Evolutionary conservation across 805 yeast genomes (phyloP), one percentile per base, ranked within the genome.

Genomic region (Ogataea methanolica): DNA sequence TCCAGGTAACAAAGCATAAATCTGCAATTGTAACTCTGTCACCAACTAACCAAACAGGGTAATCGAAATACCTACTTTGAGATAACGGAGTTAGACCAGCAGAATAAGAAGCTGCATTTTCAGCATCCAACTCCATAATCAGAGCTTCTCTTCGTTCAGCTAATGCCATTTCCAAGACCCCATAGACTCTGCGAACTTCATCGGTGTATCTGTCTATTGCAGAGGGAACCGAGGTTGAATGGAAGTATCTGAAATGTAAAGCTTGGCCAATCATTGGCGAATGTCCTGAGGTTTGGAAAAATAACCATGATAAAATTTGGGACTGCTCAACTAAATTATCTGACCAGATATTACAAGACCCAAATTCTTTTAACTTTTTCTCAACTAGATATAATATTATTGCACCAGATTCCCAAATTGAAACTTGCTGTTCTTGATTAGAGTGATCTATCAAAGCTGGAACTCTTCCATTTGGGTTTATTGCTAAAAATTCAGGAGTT

Each of bases 241-340:
- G 97, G 74, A 91, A 89, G 65, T 88, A 89, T 60, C 91, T 77
- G 71, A 91, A 92, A 70, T 92, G 97, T 57, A 92, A 75, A 8
- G 97, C 97, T 68, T 91, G 97, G 17, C 97, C 97, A 58, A 91
- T 87, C 96, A 91, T 91, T n/a, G 97, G 97, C 0, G 97, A 96
- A 64, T 90, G 97, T 6, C 98, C 97, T 5, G 95, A 85, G 3
- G 97, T 89, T 69, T 91, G 98, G 73, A 91, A 91, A 61, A 88
- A 91, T 36, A 92, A 73, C 97, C 97, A 91, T 6, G 90, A 80
- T 50, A 81, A 76, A 48, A 91, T 88, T 63, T 85, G 92, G 3
- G 91, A 76, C 69, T 89, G 96, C 54, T 88, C 96, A 14, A 79
- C 73, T 45, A 85, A 63, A 60, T 84, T 85, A 45, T 80, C 83